Evolutionary conservation across 331 rosid genomes (phyloP), one percentile per base, ranked within the genome.

Genomic region (Malus hybrid): DNA sequence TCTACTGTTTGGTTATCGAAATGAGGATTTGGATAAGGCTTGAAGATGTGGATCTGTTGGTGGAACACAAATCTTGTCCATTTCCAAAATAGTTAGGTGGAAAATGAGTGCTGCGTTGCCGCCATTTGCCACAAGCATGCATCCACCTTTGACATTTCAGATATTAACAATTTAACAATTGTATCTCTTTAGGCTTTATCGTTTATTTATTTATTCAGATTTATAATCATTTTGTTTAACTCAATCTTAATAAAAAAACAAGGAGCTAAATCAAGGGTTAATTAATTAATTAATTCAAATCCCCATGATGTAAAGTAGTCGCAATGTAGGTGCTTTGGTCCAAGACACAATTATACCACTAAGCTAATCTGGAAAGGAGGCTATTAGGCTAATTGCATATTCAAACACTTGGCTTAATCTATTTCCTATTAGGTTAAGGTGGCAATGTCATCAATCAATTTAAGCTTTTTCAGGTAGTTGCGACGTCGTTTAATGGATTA

Each of bases 11-110:
- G 50, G 73, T 29, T 55, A 15, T 76, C 46, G 66, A 29, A 68
- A 59, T 76, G 46, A 22, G 11, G 76, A 55, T 80, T 78, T 88
- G 97, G 94, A 89, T 91, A 89, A 91, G 95, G 74, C 61, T 27
- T 71, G 80, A 82, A 75, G 82, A 75, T 78, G 86, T 89, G 93
- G 90, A 89, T 36, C 44, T 36, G 93, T 91, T 86, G 95, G 89
- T 89, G 96, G 81, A 89, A 85, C 88, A 78, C 91, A 86, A 73
- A 88, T 88, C 93, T 70, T 73, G 54, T 36, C 29, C 63, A 67
- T 78, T 81, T 76, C 1, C 79, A 75, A 87, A 75, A n/a, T 12
- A 59, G 87, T 85, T 77, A 56, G 93, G 91, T 88, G 74, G 81
- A 79, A 82, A 88, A 73, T 61, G 88, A 75, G 81, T 69, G 81